Conservation (phyloP, 2,329 filamentous ascomycete species). For the Chrysoporthe deuterocubensis region DNA sequence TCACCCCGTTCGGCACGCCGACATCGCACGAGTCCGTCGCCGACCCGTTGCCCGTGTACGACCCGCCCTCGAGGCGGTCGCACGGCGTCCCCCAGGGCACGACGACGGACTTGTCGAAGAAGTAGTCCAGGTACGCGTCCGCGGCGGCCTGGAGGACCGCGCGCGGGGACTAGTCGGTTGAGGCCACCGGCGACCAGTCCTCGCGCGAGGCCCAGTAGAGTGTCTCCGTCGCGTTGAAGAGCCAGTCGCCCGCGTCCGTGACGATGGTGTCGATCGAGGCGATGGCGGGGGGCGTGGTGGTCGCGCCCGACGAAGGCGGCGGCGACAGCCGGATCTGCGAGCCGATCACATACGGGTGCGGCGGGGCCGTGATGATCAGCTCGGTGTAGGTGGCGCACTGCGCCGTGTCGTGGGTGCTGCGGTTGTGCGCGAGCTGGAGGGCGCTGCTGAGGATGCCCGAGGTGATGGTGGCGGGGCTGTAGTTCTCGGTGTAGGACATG, state of each 20-base stretch:
- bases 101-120: conserved; percentile 41
- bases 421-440: conserved; percentile 42
- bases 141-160: conserved; percentile 42
- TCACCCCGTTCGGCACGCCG: conserved; percentile 40
- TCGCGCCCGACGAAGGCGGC: background rate
- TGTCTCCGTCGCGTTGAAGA: conserved; percentile 44
- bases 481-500: conserved; percentile 40
- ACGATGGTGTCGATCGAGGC: conserved; percentile 38
- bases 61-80: conserved; percentile 42
- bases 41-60: conserved; percentile 39
- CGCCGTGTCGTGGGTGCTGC: conserved; percentile 42
- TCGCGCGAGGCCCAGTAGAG: conserved; percentile 41
- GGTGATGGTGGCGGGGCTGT: conserved; percentile 36
- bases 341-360: conserved; percentile 42
- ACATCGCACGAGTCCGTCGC: conserved; percentile 40
- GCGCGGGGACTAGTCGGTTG: conserved; percentile 38
- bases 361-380: conserved; percentile 37
- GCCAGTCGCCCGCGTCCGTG: conserved; percentile 43
- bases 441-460: conserved; percentile 39
- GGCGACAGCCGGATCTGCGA: conserved; percentile 40
- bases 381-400: conserved; percentile 44
- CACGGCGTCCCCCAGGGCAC: conserved; percentile 46
- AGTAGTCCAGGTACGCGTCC: conserved; percentile 44
- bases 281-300: conserved; percentile 29
- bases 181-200: conserved; percentile 40